Evolutionary conservation across 352 stramenopile genomes (phyloP).

Genomic region (Globisporangium nagaii): DNA sequence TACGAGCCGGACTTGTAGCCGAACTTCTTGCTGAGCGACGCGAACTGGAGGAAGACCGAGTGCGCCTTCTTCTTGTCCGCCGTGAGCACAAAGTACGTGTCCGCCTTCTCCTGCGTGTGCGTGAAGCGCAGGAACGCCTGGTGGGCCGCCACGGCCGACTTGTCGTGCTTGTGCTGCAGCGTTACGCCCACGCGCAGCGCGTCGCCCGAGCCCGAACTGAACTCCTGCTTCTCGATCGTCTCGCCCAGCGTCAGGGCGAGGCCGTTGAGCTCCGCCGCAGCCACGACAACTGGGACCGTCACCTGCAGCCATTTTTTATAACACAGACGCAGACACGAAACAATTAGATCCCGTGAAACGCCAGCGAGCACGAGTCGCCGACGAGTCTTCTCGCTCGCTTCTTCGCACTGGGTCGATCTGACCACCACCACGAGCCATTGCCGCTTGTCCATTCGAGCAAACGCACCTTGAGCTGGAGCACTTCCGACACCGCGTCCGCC

Average conservation of each 20-base stretch:
- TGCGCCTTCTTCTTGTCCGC: conserved; percentile 33
- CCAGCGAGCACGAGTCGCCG: too few species aligned
- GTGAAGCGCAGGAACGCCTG: conserved; percentile 79
- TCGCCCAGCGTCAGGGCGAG: conserved; percentile 41
- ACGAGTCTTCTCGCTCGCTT: not conserved
- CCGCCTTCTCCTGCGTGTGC: conserved; percentile 38
- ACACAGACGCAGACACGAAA: not conserved
- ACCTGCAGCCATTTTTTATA: conserved; percentile 22
- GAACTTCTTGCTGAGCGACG: conserved; percentile 72
- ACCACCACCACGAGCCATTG: not conserved
- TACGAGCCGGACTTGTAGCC: conserved; percentile 70
- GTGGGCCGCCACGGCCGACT: conserved; percentile 54
- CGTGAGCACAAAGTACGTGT: conserved; percentile 75
- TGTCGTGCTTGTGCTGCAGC: conserved; percentile 50
- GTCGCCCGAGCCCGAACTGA: conserved; percentile 57
- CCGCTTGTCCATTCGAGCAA: not conserved
- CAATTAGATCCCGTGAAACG: not conserved
- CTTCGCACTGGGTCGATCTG: conserved; percentile 1
- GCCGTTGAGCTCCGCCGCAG: conserved; percentile 48
- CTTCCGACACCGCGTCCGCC: conserved; percentile 35
- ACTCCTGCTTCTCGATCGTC: conserved; percentile 42
- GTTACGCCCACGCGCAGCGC: conserved; percentile 49
- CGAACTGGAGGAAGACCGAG: conserved; percentile 46
- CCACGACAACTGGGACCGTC: conserved; percentile 58
- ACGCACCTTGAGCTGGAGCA: conserved; percentile 61